phyloP scores from a whole-genome alignment of 148 eudicot species.

The Drosera capensis region DNA sequence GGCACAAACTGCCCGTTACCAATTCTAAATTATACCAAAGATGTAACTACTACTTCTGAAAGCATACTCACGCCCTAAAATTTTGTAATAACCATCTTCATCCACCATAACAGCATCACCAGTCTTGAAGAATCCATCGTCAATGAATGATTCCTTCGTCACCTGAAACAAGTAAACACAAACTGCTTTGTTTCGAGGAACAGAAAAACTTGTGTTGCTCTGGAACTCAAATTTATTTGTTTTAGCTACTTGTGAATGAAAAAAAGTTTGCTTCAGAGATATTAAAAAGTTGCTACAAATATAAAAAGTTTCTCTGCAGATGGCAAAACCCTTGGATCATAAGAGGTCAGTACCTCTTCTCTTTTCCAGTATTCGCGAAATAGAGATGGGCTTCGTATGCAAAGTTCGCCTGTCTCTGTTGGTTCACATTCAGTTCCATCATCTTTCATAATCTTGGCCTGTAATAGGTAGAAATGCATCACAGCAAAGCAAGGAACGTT shows the following conservation, averaged over 20 bases:
- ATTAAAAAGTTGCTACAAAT: neutral
- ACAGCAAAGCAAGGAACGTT: too few species aligned
- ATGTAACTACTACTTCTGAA: neutral
- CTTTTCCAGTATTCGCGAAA: slow-evolving; percentile 95
- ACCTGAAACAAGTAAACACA: slow-evolving; percentile 56
- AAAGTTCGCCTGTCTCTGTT: slow-evolving; percentile 72
- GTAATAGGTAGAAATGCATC: slow-evolving; percentile 7
- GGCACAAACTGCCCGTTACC: too few species aligned
- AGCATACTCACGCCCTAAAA: slow-evolving; percentile 79
- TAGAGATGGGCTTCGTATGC: slow-evolving; percentile 82
- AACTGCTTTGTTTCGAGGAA: too few species aligned
- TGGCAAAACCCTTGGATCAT: neutral
- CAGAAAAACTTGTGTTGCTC: too few species aligned
- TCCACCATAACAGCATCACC: slow-evolving; percentile 82
- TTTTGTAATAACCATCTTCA: slow-evolving; percentile 87
- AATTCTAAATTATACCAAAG: too few species aligned
- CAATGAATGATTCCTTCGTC: slow-evolving; percentile 68
- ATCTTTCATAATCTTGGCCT: slow-evolving; percentile 77
- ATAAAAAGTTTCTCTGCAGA: slow-evolving; percentile 5
- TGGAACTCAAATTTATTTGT: too few species aligned
- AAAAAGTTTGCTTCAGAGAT: too few species aligned
- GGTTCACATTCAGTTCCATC: slow-evolving; percentile 34
- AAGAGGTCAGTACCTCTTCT: slow-evolving; percentile 38
- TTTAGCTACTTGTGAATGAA: too few species aligned
- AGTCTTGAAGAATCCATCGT: slow-evolving; percentile 82